phyloP scores from a whole-genome alignment of 73 alveolate species.

The Paramecium biaurelia region DNA sequence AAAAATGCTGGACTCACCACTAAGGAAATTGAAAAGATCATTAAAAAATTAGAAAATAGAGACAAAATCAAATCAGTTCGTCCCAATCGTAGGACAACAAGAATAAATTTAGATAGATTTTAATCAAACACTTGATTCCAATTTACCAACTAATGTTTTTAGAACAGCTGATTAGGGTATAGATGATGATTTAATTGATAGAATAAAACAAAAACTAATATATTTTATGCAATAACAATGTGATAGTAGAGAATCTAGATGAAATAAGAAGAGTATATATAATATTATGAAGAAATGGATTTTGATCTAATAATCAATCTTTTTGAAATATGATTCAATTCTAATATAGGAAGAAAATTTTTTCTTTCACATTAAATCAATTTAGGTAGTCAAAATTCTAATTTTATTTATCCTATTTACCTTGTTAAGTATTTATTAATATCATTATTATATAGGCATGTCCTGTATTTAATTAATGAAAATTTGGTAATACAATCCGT shows the following conservation, averaged over 20 bases:
- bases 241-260: not conserved
- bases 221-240: not conserved
- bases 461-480: not conserved
- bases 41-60: not conserved
- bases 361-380: not conserved
- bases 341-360: not conserved
- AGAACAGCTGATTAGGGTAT: not conserved
- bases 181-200: not conserved
- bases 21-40: not conserved
- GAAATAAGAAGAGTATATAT: not conserved
- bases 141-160: not conserved
- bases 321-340: not conserved
- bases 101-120: not conserved
- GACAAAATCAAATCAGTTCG: not conserved
- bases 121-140: not conserved
- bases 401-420: not conserved
- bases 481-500: not conserved
- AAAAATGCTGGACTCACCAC: not conserved
- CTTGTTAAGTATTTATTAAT: not conserved
- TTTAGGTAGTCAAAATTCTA: not conserved
- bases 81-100: not conserved
- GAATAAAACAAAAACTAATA: not conserved
- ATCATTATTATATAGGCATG: not conserved
- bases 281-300: not conserved
- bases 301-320: not conserved